phyloP scores from a whole-genome alignment of 805 yeast species.

The Candida loeiensis region DNA sequence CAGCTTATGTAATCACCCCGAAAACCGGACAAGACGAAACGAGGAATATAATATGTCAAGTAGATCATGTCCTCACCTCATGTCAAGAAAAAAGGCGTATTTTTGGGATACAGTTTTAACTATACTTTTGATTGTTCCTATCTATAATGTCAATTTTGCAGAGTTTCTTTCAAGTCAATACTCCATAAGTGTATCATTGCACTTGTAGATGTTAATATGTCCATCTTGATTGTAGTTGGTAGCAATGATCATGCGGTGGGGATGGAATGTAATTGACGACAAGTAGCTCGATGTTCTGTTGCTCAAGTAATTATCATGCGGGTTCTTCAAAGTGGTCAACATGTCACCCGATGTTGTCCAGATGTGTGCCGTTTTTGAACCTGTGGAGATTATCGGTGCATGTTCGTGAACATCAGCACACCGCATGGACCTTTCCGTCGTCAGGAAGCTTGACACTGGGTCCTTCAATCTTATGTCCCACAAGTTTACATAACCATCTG shows the following conservation, averaged over 20 bases:
- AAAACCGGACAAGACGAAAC: neutral
- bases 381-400: slow-evolving; percentile 91
- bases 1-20: neutral
- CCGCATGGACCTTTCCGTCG: slow-evolving; percentile 48
- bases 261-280: slow-evolving; percentile 74
- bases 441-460: slow-evolving; percentile 66
- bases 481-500: slow-evolving; percentile 76
- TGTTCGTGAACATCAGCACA: slow-evolving; percentile 88
- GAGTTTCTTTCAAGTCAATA: too few relatives aligned
- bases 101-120: too few relatives aligned
- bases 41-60: too few relatives aligned
- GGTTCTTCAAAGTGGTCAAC: slow-evolving; percentile 56
- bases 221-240: slow-evolving; percentile 78
- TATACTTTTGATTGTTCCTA: too few relatives aligned
- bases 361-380: slow-evolving; percentile 70
- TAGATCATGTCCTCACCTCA: too few relatives aligned
- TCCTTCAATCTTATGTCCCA: slow-evolving; percentile 85
- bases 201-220: slow-evolving; percentile 55
- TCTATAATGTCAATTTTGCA: too few relatives aligned
- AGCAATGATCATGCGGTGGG: slow-evolving; percentile 92
- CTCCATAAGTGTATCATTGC: slow-evolving; percentile 37
- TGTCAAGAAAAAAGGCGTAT: too few relatives aligned
- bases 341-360: slow-evolving; percentile 85
- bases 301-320: slow-evolving; percentile 42
- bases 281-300: slow-evolving; percentile 51